Evolutionary conservation across 75 land plant genomes (phyloP).

Genomic region (Sequoiadendron giganteum): DNA sequence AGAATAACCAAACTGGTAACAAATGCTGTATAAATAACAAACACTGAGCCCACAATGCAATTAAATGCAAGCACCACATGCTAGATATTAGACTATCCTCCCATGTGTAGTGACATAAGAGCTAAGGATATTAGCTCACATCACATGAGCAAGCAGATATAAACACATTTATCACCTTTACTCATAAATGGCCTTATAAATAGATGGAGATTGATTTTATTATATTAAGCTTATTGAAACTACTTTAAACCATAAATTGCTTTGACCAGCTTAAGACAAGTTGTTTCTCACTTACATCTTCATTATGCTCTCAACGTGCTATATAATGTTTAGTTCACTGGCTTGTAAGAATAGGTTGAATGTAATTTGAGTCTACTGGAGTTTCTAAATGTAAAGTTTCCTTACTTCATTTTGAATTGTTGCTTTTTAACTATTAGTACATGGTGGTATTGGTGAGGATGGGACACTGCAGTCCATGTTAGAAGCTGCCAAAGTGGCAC

Average conservation of each 20-base stretch:
- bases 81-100: too few relatives aligned
- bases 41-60: too few relatives aligned
- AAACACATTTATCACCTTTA: too few relatives aligned
- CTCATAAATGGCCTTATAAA: too few relatives aligned
- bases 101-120: too few relatives aligned
- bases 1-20: too few relatives aligned
- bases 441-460: conserved; percentile 92
- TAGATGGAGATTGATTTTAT: background rate
- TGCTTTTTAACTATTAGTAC: conserved; percentile 41
- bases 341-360: background rate
- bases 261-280: background rate
- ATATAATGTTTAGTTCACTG: background rate
- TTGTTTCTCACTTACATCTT: background rate
- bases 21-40: too few relatives aligned
- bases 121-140: too few relatives aligned
- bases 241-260: background rate
- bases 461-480: conserved; percentile 79
- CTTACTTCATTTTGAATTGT: background rate
- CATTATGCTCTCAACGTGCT: background rate
- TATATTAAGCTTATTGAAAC: background rate
- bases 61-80: too few relatives aligned
- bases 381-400: background rate
- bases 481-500: conserved; percentile 62
- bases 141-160: too few relatives aligned
- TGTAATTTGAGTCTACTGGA: background rate